Conservation (phyloP, 768 basidiomycete species). For the Termitomyces sp. region DNA sequence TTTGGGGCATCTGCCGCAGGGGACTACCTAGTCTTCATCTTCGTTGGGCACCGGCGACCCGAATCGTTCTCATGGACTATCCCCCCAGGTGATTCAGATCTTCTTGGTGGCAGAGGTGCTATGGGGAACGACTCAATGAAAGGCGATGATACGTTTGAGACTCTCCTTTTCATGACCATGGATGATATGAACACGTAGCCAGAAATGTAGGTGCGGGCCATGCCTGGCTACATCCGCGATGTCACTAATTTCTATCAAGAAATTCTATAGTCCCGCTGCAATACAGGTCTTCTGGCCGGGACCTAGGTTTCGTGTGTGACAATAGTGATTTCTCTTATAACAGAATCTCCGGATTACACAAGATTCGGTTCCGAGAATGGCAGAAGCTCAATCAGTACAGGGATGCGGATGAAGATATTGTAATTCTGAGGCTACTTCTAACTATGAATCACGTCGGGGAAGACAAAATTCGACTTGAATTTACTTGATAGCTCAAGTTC, state of each 20-base stretch:
- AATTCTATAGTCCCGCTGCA: slow-evolving; percentile 48
- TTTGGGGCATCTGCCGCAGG: slow-evolving; percentile 28
- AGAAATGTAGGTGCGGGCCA: neutral
- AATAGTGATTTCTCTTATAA: slow-evolving; percentile 33
- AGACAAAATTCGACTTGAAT: slow-evolving; percentile 36
- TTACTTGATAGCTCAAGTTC: slow-evolving; percentile 45
- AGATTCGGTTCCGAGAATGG: no score
- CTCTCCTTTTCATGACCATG: slow-evolving; percentile 46
- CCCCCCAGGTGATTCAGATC: slow-evolving; percentile 45
- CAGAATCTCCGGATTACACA: neutral
- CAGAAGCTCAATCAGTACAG: slow-evolving; percentile 28
- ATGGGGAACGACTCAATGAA: slow-evolving; percentile 36
- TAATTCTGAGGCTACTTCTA: slow-evolving; percentile 29
- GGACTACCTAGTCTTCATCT: slow-evolving; percentile 52
- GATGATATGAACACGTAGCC: slow-evolving; percentile 14
- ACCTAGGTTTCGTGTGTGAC: slow-evolving; percentile 27
- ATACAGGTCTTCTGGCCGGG: slow-evolving; percentile 36
- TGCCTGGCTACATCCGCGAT: slow-evolving; percentile 12
- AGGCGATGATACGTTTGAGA: slow-evolving; percentile 68
- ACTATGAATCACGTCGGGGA: slow-evolving; percentile 37
- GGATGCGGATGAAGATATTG: neutral
- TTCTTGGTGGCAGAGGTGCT: slow-evolving; percentile 56
- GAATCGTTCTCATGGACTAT: slow-evolving; percentile 56
- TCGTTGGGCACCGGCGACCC: slow-evolving; percentile 51
- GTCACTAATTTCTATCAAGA: slow-evolving; percentile 49